Percentiles rank a stretch among this genome's conserved stretches.
Evolutionary conservation across 805 yeast species (phyloP).

Genomic region (Zygoascus biomembranicola): DNA sequence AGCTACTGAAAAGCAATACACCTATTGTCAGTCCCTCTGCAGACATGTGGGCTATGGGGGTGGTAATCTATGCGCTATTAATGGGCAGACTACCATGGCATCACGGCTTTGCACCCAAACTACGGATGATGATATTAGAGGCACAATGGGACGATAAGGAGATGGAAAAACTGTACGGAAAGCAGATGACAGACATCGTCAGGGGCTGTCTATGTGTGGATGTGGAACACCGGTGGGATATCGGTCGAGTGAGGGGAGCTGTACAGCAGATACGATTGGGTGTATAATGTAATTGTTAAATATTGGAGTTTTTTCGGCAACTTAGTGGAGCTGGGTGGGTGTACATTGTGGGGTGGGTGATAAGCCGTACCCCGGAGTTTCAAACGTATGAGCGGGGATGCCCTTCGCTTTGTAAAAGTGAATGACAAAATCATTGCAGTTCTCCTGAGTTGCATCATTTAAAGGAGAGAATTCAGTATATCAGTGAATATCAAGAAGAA

Average conservation of each 20-base stretch:
- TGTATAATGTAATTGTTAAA: too few species aligned
- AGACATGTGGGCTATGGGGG: conserved; percentile 91
- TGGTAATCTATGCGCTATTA: conserved; percentile 61
- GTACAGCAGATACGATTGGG: background rate
- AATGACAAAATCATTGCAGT: too few species aligned
- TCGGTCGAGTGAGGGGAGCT: background rate
- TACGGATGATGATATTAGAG: conserved; percentile 61
- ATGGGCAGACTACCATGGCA: conserved; percentile 74
- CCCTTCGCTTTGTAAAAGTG: too few species aligned
- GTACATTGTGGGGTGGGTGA: too few species aligned
- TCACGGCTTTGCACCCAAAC: conserved; percentile 74
- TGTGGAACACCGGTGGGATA: conserved; percentile 9
- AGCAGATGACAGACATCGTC: conserved; percentile 10
- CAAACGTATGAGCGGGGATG: too few species aligned
- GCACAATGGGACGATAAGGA: conserved; percentile 50
- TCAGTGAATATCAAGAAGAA: too few species aligned
- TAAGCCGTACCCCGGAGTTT: too few species aligned
- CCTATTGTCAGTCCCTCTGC: conserved; percentile 55
- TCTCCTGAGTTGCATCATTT: too few species aligned
- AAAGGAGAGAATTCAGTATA: too few species aligned
- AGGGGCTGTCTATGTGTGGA: conserved; percentile 14
- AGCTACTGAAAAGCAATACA: conserved; percentile 49
- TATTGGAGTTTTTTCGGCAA: too few species aligned
- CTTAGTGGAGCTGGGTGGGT: too few species aligned
- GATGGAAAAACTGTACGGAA: conserved; percentile 23